Evolutionary conservation across 2,329 filamentous ascomycete species (phyloP).

Genomic region (Rhynchosporium secalis): DNA sequence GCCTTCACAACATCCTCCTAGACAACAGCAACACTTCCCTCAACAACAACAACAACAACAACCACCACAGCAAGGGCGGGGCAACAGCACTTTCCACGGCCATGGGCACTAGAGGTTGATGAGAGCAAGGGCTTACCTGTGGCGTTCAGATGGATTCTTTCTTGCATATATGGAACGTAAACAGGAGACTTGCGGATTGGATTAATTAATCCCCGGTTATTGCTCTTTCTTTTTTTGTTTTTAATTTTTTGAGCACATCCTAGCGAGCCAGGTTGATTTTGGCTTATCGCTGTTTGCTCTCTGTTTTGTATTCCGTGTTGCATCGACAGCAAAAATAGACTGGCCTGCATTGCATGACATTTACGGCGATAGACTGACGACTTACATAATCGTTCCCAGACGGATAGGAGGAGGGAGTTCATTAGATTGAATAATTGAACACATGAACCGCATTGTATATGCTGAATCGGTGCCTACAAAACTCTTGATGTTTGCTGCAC

Average conservation of each 20-base stretch:
- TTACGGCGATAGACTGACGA: not conserved
- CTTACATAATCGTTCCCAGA: not conserved
- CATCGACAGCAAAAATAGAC: not conserved
- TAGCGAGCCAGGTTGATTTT: not conserved
- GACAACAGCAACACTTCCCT: constrained; percentile 23
- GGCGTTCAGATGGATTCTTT: constrained; percentile 1
- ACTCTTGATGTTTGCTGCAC: not conserved
- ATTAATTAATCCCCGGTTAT: not conserved
- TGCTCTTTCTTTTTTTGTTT: not conserved
- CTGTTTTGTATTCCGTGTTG: not conserved
- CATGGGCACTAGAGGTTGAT: constrained; percentile 19
- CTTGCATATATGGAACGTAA: not conserved
- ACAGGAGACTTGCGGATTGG: too few relatives aligned
- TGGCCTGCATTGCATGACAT: too few relatives aligned
- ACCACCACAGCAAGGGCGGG: constrained; percentile 25
- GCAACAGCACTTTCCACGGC: constrained; percentile 25
- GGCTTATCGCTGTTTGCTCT: not conserved
- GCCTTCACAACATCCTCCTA: constrained; percentile 25
- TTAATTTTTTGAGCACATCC: not conserved
- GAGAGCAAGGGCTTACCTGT: not conserved
- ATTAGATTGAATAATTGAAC: constrained; percentile 12
- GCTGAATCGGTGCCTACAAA: not conserved
- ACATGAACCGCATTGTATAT: not conserved
- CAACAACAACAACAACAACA: constrained; percentile 25
- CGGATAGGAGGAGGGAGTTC: not conserved